A percentile compares a stretch with the other conserved stretches of the same genome.
Evolutionary conservation across 2,329 filamentous ascomycete genomes (phyloP).

Genomic region (Pseudogymnoascus sp.): DNA sequence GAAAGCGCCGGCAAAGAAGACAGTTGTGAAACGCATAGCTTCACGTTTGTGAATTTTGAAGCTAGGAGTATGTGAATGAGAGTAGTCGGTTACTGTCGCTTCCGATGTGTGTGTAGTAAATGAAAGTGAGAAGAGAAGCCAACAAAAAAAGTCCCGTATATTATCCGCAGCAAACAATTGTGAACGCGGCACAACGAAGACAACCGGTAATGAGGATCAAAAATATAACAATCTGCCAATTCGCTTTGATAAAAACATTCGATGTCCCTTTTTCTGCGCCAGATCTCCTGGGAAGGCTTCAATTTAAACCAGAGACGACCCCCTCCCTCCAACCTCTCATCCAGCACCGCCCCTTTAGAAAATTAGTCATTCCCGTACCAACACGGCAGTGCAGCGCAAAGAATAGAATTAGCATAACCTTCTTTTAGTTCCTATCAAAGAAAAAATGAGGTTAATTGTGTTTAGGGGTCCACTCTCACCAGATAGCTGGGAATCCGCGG

Average conservation of each 20-base stretch:
- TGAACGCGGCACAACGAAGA: background rate
- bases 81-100: background rate
- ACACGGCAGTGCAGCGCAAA: background rate
- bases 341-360: background rate
- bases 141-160: background rate
- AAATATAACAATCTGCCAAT: background rate
- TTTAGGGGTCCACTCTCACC: background rate
- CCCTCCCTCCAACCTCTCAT: background rate
- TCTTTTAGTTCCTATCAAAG: background rate
- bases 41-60: background rate
- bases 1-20: constrained; percentile 12
- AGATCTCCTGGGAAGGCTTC: background rate
- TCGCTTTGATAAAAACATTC: background rate
- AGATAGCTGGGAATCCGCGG: background rate
- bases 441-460: background rate
- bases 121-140: background rate
- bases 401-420: background rate
- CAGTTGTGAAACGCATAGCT: constrained; percentile 20
- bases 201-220: background rate
- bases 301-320: background rate
- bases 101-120: background rate
- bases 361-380: background rate
- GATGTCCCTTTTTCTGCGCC: background rate
- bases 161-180: background rate
- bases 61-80: background rate